phyloP scores from a whole-genome alignment of 768 basidiomycete species.

The Coprinellus aureogranulatus region DNA sequence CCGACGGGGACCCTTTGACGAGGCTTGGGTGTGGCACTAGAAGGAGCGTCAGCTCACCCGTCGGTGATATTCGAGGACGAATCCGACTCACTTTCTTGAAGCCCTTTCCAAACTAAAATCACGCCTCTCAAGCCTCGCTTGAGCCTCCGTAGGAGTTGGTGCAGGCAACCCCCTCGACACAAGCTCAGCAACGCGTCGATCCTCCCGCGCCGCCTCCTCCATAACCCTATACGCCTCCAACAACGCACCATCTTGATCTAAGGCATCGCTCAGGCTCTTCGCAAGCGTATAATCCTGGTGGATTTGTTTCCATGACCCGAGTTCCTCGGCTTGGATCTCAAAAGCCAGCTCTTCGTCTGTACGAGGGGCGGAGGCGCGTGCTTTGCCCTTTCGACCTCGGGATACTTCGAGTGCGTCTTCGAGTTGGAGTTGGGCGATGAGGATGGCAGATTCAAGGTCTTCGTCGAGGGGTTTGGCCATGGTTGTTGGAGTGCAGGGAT shows the following conservation, averaged over 20 bases:
- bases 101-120: not conserved
- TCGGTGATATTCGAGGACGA: not conserved
- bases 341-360: slow-evolving; percentile 48
- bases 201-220: slow-evolving; percentile 12
- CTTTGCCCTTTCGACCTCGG: slow-evolving; percentile 35
- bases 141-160: slow-evolving; percentile 10
- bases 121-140: slow-evolving; percentile 5
- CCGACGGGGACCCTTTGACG: not conserved
- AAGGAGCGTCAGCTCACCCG: not conserved
- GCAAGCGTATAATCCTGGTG: not conserved
- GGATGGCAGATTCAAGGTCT: slow-evolving; percentile 35
- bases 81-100: not conserved
- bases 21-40: not conserved
- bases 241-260: not conserved
- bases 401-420: slow-evolving; percentile 34
- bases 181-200: slow-evolving; percentile 3
- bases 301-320: slow-evolving; percentile 15
- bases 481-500: not conserved
- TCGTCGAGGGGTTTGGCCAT: slow-evolving; percentile 5
- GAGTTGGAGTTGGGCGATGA: slow-evolving; percentile 39
- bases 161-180: not conserved
- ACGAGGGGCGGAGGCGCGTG: slow-evolving; percentile 23
- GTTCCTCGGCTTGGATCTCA: slow-evolving; percentile 35
- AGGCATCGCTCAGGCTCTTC: slow-evolving; percentile 3
- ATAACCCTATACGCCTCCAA: slow-evolving; percentile 5